These are phyloP conservation scores for Pseudopyrenochaeta lycopersici DNA, from an alignment of 2,329 filamentous ascomycete species.

Conservation along the genomic window DNA sequence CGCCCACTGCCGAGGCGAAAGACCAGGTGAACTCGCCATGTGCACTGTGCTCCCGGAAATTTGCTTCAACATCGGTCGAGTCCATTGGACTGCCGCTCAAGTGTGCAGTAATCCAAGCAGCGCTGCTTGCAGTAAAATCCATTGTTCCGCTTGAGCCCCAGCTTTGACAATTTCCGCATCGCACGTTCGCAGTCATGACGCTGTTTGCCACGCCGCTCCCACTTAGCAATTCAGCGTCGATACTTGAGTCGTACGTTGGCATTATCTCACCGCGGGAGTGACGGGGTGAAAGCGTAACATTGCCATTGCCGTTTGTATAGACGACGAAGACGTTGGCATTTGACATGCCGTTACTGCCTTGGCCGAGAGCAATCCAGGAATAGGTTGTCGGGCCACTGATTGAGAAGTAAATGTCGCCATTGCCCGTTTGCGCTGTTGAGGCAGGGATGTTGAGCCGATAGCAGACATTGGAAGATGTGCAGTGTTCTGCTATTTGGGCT, in stretches of 20 bases:
- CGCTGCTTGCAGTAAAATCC: constrained; percentile 50
- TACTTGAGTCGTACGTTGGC: constrained; percentile 57
- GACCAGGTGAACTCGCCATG: constrained; percentile 12
- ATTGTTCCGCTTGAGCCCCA: constrained; percentile 57
- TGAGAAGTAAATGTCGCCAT: constrained; percentile 69
- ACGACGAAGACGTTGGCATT: constrained; percentile 70
- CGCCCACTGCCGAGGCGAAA: constrained; percentile 14
- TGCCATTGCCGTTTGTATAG: constrained; percentile 61
- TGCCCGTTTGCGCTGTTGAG: constrained; percentile 56
- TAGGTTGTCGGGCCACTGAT: constrained; percentile 64
- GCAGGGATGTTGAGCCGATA: constrained; percentile 66
- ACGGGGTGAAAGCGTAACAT: constrained; percentile 70
- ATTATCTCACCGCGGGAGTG: constrained; percentile 57
- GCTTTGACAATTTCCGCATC: constrained; percentile 54
- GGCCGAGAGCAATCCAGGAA: constrained; percentile 67
- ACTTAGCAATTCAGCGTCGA: constrained; percentile 62
- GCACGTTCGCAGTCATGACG: constrained; percentile 68
- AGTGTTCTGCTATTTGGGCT: constrained; percentile 16
- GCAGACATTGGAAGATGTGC: constrained; percentile 52
- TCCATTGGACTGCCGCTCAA: constrained; percentile 54
- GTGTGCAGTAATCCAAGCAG: constrained; percentile 59
- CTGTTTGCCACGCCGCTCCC: constrained; percentile 65
- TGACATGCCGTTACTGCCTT: constrained; percentile 61
- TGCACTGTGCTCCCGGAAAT: constrained; percentile 2
- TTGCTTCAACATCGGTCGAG: constrained; percentile 45